These are phyloP conservation scores for Coccomyxa sp. DNA, from an alignment of 139 green algal species.

Conservation along the genomic window DNA sequence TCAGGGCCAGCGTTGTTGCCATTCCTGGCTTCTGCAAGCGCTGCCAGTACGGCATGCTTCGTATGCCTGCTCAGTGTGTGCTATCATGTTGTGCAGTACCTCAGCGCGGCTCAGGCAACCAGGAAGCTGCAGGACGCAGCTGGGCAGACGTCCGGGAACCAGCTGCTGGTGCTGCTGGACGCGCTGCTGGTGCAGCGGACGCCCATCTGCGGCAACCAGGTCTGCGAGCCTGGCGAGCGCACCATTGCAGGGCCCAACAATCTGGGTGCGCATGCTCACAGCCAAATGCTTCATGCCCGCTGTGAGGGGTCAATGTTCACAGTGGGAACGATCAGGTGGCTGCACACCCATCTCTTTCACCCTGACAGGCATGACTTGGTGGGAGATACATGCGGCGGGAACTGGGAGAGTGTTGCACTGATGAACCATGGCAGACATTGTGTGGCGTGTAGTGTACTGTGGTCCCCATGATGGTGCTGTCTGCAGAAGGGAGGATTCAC, in stretches of 20 bases:
- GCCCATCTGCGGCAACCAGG: constrained; percentile 46
- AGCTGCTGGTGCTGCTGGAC: constrained; percentile 18
- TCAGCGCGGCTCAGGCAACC: constrained; percentile 13
- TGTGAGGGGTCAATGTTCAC: too few relatives aligned
- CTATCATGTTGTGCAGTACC: constrained; percentile 20
- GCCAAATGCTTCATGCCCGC: not conserved
- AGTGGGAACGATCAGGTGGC: not conserved
- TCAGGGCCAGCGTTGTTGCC: too few relatives aligned
- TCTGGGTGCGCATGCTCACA: not conserved
- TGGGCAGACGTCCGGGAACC: constrained; percentile 10
- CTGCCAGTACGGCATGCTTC: too few relatives aligned
- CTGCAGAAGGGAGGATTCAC: too few relatives aligned
- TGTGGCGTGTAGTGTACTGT: too few relatives aligned
- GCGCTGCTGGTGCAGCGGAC: constrained; percentile 14
- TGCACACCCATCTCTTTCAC: not conserved
- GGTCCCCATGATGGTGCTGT: too few relatives aligned
- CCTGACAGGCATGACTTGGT: too few relatives aligned
- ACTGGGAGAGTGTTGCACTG: too few relatives aligned
- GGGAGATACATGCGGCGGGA: too few relatives aligned
- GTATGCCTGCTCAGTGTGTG: too few relatives aligned
- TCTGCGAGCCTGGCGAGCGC: constrained; percentile 52
- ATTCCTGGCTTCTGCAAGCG: too few relatives aligned
- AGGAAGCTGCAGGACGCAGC: constrained; percentile 11
- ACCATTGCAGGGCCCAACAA: not conserved
- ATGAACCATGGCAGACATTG: too few relatives aligned